Percentiles rank a stretch among this genome's conserved stretches.
phyloP scores from a whole-genome alignment of 2,329 filamentous ascomycete species.

The Fusarium sp. region DNA sequence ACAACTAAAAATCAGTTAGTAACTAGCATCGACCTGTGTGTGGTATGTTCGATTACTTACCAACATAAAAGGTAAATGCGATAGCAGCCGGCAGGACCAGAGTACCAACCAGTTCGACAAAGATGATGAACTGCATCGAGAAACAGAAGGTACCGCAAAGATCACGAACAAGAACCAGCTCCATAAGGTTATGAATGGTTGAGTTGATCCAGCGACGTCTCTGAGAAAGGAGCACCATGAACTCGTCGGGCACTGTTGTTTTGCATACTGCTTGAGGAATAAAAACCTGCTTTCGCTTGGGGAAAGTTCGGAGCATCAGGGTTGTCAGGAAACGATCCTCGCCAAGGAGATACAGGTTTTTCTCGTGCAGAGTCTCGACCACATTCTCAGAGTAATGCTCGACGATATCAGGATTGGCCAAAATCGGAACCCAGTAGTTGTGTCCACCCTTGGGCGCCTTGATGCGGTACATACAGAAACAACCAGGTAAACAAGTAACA shows the following conservation, averaged over 20 bases:
- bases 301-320: constrained; percentile 98
- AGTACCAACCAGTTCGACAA: constrained; percentile 94
- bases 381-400: constrained; percentile 99
- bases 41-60: constrained; percentile 66
- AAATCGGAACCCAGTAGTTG: constrained; percentile 99
- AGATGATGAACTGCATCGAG: constrained; percentile 99
- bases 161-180: constrained; percentile 93
- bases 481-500: constrained; percentile 97
- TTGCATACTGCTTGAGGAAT: constrained; percentile 99
- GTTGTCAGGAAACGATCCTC: constrained; percentile 97
- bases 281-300: constrained; percentile 98
- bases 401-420: constrained; percentile 97
- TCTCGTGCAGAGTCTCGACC: constrained; percentile 97
- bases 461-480: constrained; percentile 99
- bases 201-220: constrained; percentile 99
- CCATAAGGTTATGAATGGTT: constrained; percentile 98
- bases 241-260: constrained; percentile 93
- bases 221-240: constrained; percentile 92
- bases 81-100: constrained; percentile 96
- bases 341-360: constrained; percentile 90
- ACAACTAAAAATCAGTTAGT: constrained; percentile 69
- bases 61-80: constrained; percentile 95
- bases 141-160: constrained; percentile 99
- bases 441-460: constrained; percentile 98
- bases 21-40: neutral